Base-by-base conservation (phyloP, 1,284 basidiomycete genomes). In the Agaricales sp. region DNA sequence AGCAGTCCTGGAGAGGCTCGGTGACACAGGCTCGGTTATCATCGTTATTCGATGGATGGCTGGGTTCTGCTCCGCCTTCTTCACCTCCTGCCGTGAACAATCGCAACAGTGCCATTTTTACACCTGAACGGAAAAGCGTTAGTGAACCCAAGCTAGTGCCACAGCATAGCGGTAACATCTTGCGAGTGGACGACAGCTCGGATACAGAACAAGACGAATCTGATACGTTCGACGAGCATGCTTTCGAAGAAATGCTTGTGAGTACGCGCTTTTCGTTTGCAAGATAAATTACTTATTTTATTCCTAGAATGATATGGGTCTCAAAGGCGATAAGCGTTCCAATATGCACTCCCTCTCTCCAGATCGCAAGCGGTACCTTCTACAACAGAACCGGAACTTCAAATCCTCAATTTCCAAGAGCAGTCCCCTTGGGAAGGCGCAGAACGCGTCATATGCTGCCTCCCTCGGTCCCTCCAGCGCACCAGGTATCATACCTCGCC, bases 291-390 rank as follows among this genome's bases (percentile, higher is more conserved):
- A 22, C 38, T n/a, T 25, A 19, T 47, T 30, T 49, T 20, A 45
- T 23, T 50, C 23, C 2, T 48, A 83, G 87, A 77, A 86, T 53
- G 75, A 81, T n/a, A 60, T 90, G 19, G 87, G 80, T 11, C 62
- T 92, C 51, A 89, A 87, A 60, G 84, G 79, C 13, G 72, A 77
- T 1, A 78, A 78, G 55, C 75, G 87, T 43, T 68, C 68, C 3
- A 75, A 73, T 0, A 87, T 92, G 80, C 70, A 80, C 51, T 66
- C 74, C 2, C 64, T 93, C 13, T 67, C 87, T 0, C 53, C 64
- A 4, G 77, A 84, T 48, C 79, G 84, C 57, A 89, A 88, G 64
- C 74, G 71, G 43, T 84, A 82, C 55, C 64, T 93, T 1, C 65
- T 92, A 25, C 67, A 70, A 23, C 81, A 83, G 58, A 73, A 76